Evolutionary conservation across 2,329 filamentous ascomycete genomes (phyloP).

Genomic region (Zalaria obscura): DNA sequence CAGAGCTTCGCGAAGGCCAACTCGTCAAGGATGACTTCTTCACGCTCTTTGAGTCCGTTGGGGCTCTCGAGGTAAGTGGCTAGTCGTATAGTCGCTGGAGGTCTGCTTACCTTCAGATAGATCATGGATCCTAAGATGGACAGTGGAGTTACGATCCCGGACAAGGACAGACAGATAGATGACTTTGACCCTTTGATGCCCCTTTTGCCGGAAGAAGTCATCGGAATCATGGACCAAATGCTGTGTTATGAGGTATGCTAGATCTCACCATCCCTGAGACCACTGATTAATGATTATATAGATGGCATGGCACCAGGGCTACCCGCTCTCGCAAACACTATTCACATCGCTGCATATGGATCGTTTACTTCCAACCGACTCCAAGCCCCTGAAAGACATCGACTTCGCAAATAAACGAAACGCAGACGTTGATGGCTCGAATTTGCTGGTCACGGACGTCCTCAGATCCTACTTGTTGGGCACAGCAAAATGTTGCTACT

Average conservation of each 20-base stretch:
- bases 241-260: slow-evolving; percentile 65
- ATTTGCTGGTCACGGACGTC: slow-evolving; percentile 43
- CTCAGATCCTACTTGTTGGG: slow-evolving; percentile 77
- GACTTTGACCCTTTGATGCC: slow-evolving; percentile 54
- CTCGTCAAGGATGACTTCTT: slow-evolving; percentile 90
- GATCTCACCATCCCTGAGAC: not conserved
- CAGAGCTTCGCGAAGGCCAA: slow-evolving; percentile 65
- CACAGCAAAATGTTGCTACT: slow-evolving; percentile 68
- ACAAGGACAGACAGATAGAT: slow-evolving; percentile 6
- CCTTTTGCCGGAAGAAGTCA: slow-evolving; percentile 61
- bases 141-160: slow-evolving; percentile 67
- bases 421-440: not conserved
- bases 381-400: slow-evolving; percentile 13
- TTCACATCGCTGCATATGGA: slow-evolving; percentile 90
- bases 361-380: slow-evolving; percentile 41
- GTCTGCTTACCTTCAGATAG: slow-evolving; percentile 32
- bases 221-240: slow-evolving; percentile 90
- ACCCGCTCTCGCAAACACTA: slow-evolving; percentile 84
- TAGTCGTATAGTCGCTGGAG: not conserved
- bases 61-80: slow-evolving; percentile 52
- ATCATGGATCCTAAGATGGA: slow-evolving; percentile 99
- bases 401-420: slow-evolving; percentile 1
- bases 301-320: slow-evolving; percentile 97
- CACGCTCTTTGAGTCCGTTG: slow-evolving; percentile 86
- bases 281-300: slow-evolving; percentile 20